These are phyloP conservation scores for Brassica nigra DNA, from an alignment of 345 rosid species.

Conservation along the genomic window DNA sequence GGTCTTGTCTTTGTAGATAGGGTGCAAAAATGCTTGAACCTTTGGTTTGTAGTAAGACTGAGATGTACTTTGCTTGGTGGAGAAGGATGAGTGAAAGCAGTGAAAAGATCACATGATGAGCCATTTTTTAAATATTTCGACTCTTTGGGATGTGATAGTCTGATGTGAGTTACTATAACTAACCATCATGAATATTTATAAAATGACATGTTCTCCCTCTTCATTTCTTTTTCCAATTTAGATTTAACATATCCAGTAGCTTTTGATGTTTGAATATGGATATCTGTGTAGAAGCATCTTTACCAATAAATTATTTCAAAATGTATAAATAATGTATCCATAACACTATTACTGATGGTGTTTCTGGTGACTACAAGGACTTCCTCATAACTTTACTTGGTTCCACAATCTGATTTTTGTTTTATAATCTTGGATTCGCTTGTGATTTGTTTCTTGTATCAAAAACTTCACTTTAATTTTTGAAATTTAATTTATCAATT, in stretches of 20 bases:
- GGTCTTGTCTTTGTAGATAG: neutral
- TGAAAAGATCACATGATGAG: neutral
- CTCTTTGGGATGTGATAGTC: neutral
- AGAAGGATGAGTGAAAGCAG: neutral
- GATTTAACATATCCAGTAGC: neutral
- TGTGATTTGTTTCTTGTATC: constrained; percentile 20
- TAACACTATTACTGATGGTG: constrained; percentile 48
- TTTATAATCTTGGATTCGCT: neutral
- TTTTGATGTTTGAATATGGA: constrained; percentile 19
- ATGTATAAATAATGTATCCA: constrained; percentile 58
- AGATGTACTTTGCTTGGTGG: constrained; percentile 3
- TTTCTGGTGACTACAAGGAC: constrained; percentile 67
- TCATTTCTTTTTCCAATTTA: neutral
- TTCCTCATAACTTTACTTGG: constrained; percentile 78
- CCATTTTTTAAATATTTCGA: neutral
- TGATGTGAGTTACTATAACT: neutral
- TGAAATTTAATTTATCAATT: too few relatives aligned
- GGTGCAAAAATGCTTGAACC: constrained; percentile 1
- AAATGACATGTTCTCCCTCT: neutral
- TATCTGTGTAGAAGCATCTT: neutral
- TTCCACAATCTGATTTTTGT: constrained; percentile 45
- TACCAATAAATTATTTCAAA: constrained; percentile 59
- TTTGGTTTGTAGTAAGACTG: neutral
- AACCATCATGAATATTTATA: constrained; percentile 2
- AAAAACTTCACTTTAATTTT: neutral